Conservation (phyloP, 164 flowering plant genomes). For the Kalanchoe fedtschenkoi region DNA sequence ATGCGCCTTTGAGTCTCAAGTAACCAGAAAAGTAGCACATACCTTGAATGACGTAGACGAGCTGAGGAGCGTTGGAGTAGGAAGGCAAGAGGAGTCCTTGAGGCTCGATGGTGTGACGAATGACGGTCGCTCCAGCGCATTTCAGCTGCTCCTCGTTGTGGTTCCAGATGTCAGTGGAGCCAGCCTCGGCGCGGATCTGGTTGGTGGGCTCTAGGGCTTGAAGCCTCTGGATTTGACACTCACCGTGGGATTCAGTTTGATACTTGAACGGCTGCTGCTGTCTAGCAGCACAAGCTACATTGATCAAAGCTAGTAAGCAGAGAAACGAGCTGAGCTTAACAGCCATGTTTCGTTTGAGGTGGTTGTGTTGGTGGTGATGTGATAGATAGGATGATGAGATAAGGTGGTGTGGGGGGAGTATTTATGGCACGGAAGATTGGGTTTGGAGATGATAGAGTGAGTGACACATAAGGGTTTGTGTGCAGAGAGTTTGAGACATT, state of each 20-base stretch:
- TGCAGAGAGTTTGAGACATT: conserved; percentile 14
- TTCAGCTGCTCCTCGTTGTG: conserved; percentile 24
- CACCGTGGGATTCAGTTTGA: conserved; percentile 6
- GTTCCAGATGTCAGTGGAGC: conserved; percentile 41
- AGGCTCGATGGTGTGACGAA: conserved; percentile 23
- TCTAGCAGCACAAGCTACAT: conserved; percentile 22
- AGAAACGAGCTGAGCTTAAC: conserved; percentile 1
- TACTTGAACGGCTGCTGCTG: conserved; percentile 12
- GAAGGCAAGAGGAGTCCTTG: conserved; percentile 42
- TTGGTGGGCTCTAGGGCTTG: conserved; percentile 27
- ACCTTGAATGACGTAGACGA: conserved; percentile 37
- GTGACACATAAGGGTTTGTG: conserved; percentile 14
- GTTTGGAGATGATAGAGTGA: not conserved
- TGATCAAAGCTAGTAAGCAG: conserved; percentile 6
- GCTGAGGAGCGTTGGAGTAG: conserved; percentile 32
- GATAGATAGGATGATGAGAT: not conserved
- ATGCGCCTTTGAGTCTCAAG: too few species aligned
- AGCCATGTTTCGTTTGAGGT: not conserved
- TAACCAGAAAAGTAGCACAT: not conserved
- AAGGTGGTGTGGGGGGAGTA: conserved; percentile 15
- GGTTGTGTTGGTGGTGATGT: not conserved
- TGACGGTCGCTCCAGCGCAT: conserved; percentile 44
- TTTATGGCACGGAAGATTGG: conserved; percentile 14
- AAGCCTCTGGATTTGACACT: conserved; percentile 35
- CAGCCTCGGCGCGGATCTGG: conserved; percentile 34